A percentile compares a stretch with the other conserved stretches of the same genome.
These are phyloP conservation scores for Tardiomyces blankii DNA, from an alignment of 1,139 yeast genomes.

Conservation along the genomic window DNA sequence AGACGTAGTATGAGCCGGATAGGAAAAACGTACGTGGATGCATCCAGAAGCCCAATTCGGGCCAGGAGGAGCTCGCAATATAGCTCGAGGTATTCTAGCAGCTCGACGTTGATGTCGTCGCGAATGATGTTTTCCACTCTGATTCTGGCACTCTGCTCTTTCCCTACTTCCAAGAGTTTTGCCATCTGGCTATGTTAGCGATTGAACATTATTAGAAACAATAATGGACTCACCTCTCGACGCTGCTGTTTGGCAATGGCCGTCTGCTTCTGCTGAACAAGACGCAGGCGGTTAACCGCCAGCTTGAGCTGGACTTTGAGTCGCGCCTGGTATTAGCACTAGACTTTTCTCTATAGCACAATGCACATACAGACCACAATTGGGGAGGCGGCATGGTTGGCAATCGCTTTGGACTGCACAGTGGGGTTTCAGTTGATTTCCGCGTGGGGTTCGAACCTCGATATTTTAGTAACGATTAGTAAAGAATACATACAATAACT, in stretches of 20 bases:
- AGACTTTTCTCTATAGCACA: no score
- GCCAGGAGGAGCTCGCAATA: slow-evolving; percentile 80
- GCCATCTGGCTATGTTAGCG: slow-evolving; percentile 41
- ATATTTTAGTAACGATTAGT: no score
- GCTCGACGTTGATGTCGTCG: slow-evolving; percentile 74
- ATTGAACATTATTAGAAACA: not conserved
- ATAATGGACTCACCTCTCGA: slow-evolving; percentile 28
- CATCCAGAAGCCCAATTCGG: slow-evolving; percentile 48
- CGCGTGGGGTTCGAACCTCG: no score
- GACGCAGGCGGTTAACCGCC: slow-evolving; percentile 70
- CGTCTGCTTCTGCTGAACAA: slow-evolving; percentile 70
- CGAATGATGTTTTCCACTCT: slow-evolving; percentile 79
- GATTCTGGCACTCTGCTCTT: slow-evolving; percentile 75
- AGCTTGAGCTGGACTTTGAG: slow-evolving; percentile 66
- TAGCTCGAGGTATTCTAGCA: slow-evolving; percentile 68
- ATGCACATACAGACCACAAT: no score
- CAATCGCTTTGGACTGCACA: no score
- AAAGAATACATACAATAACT: no score
- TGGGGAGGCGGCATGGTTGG: no score
- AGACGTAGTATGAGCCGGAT: no score
- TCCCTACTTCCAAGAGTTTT: slow-evolving; percentile 55
- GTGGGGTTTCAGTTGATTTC: no score
- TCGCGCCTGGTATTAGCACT: slow-evolving; percentile 20
- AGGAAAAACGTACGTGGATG: not conserved
- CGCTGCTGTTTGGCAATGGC: slow-evolving; percentile 78